phyloP scores from a whole-genome alignment of 2,329 filamentous ascomycete species.

The Talaromyces sp. region DNA sequence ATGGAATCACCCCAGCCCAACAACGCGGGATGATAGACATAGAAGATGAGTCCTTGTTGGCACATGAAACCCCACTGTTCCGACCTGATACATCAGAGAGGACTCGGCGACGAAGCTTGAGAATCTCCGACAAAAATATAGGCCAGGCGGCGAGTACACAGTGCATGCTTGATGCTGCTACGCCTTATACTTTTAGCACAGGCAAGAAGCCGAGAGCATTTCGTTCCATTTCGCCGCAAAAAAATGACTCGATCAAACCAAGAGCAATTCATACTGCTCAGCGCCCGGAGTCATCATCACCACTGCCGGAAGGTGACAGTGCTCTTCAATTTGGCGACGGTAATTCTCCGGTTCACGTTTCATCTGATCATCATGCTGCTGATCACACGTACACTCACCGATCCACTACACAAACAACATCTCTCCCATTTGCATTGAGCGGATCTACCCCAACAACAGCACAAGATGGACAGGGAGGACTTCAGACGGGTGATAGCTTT shows the following conservation, averaged over 20 bases:
- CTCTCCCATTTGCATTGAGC: constrained; percentile 35
- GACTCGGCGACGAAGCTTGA: constrained; percentile 2
- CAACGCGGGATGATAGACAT: constrained; percentile 13
- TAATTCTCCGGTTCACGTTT: background rate
- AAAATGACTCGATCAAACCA: background rate
- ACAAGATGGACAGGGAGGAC: constrained; percentile 41
- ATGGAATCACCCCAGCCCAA: constrained; percentile 14
- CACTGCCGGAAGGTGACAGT: constrained; percentile 4
- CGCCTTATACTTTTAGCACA: constrained; percentile 43
- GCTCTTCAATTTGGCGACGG: background rate
- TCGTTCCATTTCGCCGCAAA: constrained; percentile 8
- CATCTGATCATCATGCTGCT: background rate
- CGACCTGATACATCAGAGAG: constrained; percentile 21
- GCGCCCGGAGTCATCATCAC: constrained; percentile 6
- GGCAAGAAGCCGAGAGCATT: constrained; percentile 22
- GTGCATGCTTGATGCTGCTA: constrained; percentile 44
- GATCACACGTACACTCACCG: constrained; percentile 3
- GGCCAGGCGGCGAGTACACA: constrained; percentile 43
- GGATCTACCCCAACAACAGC: constrained; percentile 36
- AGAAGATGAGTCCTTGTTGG: constrained; percentile 16
- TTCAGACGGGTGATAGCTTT: constrained; percentile 39
- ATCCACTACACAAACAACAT: constrained; percentile 14
- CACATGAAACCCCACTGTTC: constrained; percentile 37
- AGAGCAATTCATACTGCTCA: background rate
- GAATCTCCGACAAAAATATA: constrained; percentile 12